phyloP scores from a whole-genome alignment of 2,329 filamentous ascomycete genomes.

The Penicillium sp. region DNA sequence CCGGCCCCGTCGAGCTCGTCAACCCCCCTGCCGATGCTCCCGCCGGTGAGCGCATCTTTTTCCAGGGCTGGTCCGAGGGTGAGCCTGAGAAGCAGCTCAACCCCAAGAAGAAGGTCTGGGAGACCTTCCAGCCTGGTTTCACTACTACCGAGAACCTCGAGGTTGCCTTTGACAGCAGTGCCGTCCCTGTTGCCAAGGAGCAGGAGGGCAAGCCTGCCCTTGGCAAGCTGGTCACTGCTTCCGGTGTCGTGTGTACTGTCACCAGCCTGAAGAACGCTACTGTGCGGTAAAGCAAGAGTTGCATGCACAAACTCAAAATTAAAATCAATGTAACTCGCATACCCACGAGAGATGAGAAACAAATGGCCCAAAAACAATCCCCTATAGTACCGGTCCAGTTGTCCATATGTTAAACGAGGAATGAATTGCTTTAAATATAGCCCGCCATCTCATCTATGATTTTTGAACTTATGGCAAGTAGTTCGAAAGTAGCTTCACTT shows the following conservation, averaged over 20 bases:
- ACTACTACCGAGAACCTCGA: constrained; percentile 80
- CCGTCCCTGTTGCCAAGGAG: constrained; percentile 74
- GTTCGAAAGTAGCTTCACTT: neutral
- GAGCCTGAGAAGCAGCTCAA: constrained; percentile 93
- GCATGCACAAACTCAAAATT: neutral
- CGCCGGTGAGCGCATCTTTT: constrained; percentile 86
- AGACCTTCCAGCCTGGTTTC: constrained; percentile 94
- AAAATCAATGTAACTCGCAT: constrained; percentile 20
- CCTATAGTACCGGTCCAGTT: constrained; percentile 6
- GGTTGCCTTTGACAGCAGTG: constrained; percentile 82
- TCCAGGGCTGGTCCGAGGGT: constrained; percentile 84
- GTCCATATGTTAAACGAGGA: constrained; percentile 16
- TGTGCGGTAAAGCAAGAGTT: constrained; percentile 67
- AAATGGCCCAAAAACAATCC: constrained; percentile 17
- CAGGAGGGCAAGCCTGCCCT: constrained; percentile 60
- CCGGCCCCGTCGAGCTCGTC: constrained; percentile 89
- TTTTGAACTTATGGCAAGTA: neutral
- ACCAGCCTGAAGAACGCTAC: constrained; percentile 76
- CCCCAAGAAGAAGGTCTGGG: constrained; percentile 99
- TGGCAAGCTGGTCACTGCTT: constrained; percentile 71
- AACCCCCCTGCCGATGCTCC: constrained; percentile 75
- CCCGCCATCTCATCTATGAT: neutral
- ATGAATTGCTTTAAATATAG: constrained; percentile 8
- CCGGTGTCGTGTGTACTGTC: constrained; percentile 80
- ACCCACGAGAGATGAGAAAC: constrained; percentile 29